phyloP scores from a whole-genome alignment of 768 basidiomycete species.

The Bullera alba region DNA sequence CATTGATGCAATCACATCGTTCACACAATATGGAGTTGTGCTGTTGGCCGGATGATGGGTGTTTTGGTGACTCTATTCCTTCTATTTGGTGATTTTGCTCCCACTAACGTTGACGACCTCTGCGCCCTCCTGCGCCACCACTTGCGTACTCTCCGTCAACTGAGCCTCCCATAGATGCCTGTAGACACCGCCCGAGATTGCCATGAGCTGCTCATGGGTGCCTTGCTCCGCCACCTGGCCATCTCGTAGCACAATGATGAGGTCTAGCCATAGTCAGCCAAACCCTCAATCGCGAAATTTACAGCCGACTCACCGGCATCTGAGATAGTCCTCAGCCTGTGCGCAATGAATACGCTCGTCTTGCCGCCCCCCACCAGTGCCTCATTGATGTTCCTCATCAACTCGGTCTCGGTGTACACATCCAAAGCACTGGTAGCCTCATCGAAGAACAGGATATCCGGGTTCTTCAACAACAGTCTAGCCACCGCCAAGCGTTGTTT shows the following conservation, averaged over 20 bases:
- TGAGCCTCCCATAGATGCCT: slow-evolving; percentile 46
- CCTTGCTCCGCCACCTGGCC: slow-evolving; percentile 88
- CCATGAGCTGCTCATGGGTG: slow-evolving; percentile 79
- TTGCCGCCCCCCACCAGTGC: slow-evolving; percentile 67
- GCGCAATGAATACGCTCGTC: slow-evolving; percentile 96
- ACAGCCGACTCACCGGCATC: slow-evolving; percentile 63
- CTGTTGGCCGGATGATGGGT: too few relatives aligned
- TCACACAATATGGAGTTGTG: too few relatives aligned
- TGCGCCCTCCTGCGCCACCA: slow-evolving; percentile 7
- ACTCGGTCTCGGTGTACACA: slow-evolving; percentile 84
- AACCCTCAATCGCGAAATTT: background rate
- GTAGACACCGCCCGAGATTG: slow-evolving; percentile 51
- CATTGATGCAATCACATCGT: too few relatives aligned
- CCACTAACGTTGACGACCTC: background rate
- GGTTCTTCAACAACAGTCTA: slow-evolving; percentile 83
- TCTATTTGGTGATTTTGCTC: too few relatives aligned
- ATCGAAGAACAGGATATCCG: slow-evolving; percentile 93
- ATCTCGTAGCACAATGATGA: slow-evolving; percentile 89
- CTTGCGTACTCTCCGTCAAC: slow-evolving; percentile 31
- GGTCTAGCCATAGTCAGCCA: slow-evolving; percentile 58
- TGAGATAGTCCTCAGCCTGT: slow-evolving; percentile 74
- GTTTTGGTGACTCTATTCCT: too few relatives aligned
- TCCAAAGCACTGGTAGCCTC: slow-evolving; percentile 97
- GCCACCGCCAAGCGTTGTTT: slow-evolving; percentile 96
- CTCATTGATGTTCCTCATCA: slow-evolving; percentile 88